phyloP scores from a whole-genome alignment of 2,329 filamentous ascomycete genomes.

The Clarireedia hainanense region DNA sequence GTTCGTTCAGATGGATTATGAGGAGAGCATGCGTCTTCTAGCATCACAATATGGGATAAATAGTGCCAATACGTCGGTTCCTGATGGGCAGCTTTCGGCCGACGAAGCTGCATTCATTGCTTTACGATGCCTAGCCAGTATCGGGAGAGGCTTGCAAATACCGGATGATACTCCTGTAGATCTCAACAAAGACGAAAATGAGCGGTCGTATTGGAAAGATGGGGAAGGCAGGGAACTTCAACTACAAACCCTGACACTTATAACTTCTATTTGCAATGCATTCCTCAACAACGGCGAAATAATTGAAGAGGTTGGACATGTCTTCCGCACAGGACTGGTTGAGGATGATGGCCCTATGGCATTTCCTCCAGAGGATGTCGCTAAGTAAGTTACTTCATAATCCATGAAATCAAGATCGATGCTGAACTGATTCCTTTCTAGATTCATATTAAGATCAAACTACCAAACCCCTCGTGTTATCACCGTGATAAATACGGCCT shows the following conservation, averaged over 20 bases:
- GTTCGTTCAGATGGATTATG: constrained; percentile 56
- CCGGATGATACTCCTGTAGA: constrained; percentile 61
- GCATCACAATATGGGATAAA: background rate
- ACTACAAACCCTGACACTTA: constrained; percentile 41
- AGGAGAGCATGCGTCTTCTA: constrained; percentile 29
- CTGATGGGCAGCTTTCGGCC: constrained; percentile 3
- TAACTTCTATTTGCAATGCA: constrained; percentile 40
- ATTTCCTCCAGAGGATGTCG: constrained; percentile 57
- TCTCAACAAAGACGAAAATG: constrained; percentile 43
- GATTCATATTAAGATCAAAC: constrained; percentile 52
- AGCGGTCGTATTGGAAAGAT: constrained; percentile 40
- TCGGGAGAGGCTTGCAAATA: constrained; percentile 65
- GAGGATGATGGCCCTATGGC: constrained; percentile 75
- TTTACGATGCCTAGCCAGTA: constrained; percentile 59
- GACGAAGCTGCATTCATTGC: constrained; percentile 37
- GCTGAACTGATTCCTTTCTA: background rate
- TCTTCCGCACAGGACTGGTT: constrained; percentile 67
- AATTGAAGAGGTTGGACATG: constrained; percentile 61
- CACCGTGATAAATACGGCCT: constrained; percentile 62
- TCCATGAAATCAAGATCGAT: background rate
- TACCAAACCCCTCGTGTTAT: constrained; percentile 59
- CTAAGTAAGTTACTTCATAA: constrained; percentile 31
- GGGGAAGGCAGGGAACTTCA: constrained; percentile 42
- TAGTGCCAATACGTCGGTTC: background rate
- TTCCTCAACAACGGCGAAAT: constrained; percentile 59